Evolutionary conservation across 208 protist genomes (phyloP).

Genomic region (Leishmania aethiopica): DNA sequence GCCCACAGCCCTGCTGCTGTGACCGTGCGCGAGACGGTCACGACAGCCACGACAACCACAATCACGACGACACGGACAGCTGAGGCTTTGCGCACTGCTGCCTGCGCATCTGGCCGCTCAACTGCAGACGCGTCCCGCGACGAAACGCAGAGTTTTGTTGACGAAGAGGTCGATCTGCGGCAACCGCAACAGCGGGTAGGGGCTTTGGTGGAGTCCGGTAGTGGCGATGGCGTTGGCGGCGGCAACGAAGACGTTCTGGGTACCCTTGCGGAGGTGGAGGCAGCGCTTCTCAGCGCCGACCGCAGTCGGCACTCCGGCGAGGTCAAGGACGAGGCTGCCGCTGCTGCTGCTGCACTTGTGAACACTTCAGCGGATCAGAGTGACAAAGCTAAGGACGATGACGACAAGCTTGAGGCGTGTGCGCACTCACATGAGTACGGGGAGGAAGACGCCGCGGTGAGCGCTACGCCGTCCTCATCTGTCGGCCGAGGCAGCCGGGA

Average conservation of each 20-base stretch:
- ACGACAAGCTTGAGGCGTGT: neutral
- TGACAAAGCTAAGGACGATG: neutral
- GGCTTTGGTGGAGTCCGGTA: neutral
- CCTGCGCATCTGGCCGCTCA: neutral
- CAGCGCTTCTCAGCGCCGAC: neutral
- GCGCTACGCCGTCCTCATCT: neutral
- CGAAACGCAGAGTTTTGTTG: too few species aligned
- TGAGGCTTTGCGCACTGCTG: too few species aligned
- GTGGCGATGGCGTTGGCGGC: too few species aligned
- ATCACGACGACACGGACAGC: neutral
- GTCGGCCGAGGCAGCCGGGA: neutral
- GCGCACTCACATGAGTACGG: neutral
- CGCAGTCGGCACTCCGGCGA: neutral
- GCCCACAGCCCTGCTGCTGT: slow-evolving; percentile 5
- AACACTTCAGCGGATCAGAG: neutral
- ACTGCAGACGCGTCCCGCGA: neutral
- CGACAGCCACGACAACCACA: slow-evolving; percentile 17
- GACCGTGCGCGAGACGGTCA: slow-evolving; percentile 13
- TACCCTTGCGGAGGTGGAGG: slow-evolving; percentile 3
- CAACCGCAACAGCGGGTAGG: too few species aligned
- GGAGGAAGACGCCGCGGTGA: neutral
- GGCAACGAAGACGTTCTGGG: slow-evolving; percentile 1
- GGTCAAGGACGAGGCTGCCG: neutral
- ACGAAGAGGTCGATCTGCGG: neutral
- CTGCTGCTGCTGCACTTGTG: neutral